These are phyloP conservation scores for Sugiyamaella marilandica DNA, from an alignment of 805 yeast genomes.

Conservation along the genomic window DNA sequence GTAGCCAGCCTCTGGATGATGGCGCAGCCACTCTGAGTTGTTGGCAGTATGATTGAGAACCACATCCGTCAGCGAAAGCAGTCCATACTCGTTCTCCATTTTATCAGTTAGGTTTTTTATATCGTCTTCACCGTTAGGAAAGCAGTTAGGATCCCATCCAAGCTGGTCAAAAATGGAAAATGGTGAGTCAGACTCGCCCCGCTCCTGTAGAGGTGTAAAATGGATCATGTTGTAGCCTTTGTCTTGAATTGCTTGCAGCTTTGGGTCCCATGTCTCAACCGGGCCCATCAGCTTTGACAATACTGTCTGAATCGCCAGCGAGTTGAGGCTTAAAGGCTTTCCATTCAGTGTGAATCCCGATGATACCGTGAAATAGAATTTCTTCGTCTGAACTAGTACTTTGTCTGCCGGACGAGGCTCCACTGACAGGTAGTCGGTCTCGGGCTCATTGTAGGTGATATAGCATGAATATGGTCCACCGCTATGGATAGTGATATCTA, in stretches of 20 bases:
- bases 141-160: conserved; percentile 61
- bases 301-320: conserved; percentile 76
- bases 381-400: conserved; percentile 40
- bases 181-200: conserved; percentile 91
- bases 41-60: conserved; percentile 94
- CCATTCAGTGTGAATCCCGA: conserved; percentile 62
- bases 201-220: conserved; percentile 85
- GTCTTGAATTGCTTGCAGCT: conserved; percentile 54
- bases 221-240: conserved; percentile 96
- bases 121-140: conserved; percentile 49
- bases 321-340: conserved; percentile 61
- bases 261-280: conserved; percentile 56
- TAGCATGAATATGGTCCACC: conserved; percentile 84
- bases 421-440: not conserved
- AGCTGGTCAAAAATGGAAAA: conserved; percentile 88
- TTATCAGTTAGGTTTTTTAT: conserved; percentile 47
- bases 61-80: conserved; percentile 82
- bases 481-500: conserved; percentile 55
- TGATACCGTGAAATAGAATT: conserved; percentile 67
- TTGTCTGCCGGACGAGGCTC: not conserved
- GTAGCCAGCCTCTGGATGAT: conserved; percentile 89
- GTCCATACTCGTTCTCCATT: conserved; percentile 50
- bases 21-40: conserved; percentile 78
- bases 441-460: conserved; percentile 45
- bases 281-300: conserved; percentile 91